Percentiles rank a stretch among this genome's conserved stretches.
Conservation (phyloP, 2,329 filamentous ascomycete species). For the Claviceps pazoutovae region DNA sequence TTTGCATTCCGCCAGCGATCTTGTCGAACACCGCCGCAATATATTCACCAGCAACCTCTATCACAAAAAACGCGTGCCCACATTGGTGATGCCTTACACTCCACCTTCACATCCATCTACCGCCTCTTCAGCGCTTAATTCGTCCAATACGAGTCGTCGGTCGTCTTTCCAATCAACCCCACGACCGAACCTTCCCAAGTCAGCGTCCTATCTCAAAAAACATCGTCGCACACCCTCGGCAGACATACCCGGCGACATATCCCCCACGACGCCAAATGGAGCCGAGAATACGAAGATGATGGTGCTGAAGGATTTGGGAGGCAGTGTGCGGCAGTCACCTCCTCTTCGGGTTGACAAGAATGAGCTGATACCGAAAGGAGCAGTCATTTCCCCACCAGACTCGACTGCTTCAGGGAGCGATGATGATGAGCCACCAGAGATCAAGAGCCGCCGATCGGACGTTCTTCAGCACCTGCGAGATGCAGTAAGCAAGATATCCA, state of each 20-base stretch:
- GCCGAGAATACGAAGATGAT: slow-evolving; percentile 12
- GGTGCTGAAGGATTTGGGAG: slow-evolving; percentile 30
- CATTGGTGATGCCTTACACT: slow-evolving; percentile 69
- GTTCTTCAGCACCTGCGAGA: slow-evolving; percentile 60
- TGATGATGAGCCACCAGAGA: slow-evolving; percentile 49
- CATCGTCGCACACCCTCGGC: slow-evolving; percentile 46
- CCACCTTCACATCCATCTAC: slow-evolving; percentile 57
- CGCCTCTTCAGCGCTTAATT: slow-evolving; percentile 41
- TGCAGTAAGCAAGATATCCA: slow-evolving; percentile 66
- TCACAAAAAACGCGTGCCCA: slow-evolving; percentile 9
- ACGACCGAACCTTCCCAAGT: slow-evolving; percentile 45
- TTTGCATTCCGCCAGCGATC: background rate
- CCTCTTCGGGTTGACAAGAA: slow-evolving; percentile 61
- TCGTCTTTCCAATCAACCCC: slow-evolving; percentile 38
- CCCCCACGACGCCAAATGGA: slow-evolving; percentile 15
- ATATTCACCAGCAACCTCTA: background rate
- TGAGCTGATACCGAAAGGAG: slow-evolving; percentile 60
- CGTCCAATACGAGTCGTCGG: slow-evolving; percentile 43
- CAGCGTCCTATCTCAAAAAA: slow-evolving; percentile 50
- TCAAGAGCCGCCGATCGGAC: slow-evolving; percentile 34
- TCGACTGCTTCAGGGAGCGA: slow-evolving; percentile 71
- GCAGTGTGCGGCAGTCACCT: slow-evolving; percentile 65
- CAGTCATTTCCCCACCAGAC: slow-evolving; percentile 83
- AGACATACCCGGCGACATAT: slow-evolving; percentile 14
- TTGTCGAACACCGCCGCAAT: background rate